Evolutionary conservation across 2,329 filamentous ascomycete genomes (phyloP), one percentile per base, ranked within the genome.

Genomic region (Aureobasidium melanogenum): DNA sequence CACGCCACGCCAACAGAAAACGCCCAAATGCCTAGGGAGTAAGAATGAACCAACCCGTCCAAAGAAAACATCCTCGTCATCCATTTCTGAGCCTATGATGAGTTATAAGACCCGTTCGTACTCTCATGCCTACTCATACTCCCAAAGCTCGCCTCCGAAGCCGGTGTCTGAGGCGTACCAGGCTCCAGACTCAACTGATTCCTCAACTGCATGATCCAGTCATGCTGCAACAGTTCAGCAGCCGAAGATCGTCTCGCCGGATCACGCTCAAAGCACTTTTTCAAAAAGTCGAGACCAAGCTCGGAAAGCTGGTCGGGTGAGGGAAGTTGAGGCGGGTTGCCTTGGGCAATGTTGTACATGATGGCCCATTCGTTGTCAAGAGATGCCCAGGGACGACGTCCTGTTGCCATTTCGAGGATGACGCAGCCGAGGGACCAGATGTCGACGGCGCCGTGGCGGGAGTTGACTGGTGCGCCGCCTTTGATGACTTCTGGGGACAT

Each of bases 291-390:
- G 65, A 97, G 86, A 24, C 94, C 94, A 61, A 84, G 76, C 0
- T 87, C 83, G 69, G 89, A 94, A 65, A 99, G 83, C 74, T 97
- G 93, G 57, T 97, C 93, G 0, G 79, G 73, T 0, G 84, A 81
- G 1, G 94, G 94, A 61, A 97, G 80, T 71, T 91, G 88, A 6
- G 94, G 94, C 52, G 91, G 89, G 69, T 97, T 96, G 66, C 94
- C 94, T 72, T 96, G 93, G 1, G 94, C 94, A 70, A 99, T 99
- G 78, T 97, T 97, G 82, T 97, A 99, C 94, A 99, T 99, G 77
- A 99, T 97, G 44, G 94, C 94, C 91, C 92, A 99, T 75, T 99
- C 94, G 72, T 99, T 99, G 77, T 99, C 94, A 50, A 97, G 85
- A 66, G 88, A 91, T 28, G 91, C 91, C 94, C 94, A 99, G 1